Evolutionary conservation across 441 rosid species (phyloP).

Genomic region (Eruca vesicaria): DNA sequence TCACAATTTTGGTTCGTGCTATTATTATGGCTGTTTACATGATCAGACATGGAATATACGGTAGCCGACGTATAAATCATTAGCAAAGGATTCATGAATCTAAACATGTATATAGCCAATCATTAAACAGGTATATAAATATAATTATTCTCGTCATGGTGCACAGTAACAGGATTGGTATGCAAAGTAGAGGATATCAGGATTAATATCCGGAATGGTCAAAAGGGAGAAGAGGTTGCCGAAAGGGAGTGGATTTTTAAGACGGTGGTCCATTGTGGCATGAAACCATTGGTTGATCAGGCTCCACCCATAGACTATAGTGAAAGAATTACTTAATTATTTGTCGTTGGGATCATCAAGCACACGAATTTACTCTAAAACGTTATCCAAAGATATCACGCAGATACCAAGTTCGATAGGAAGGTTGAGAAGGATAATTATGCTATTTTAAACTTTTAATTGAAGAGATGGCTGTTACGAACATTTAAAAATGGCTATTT

Average conservation of each 20-base stretch:
- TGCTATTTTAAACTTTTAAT: too few relatives aligned
- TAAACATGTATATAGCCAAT: slow-evolving; percentile 22
- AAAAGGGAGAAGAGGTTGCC: too few relatives aligned
- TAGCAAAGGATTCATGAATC: slow-evolving; percentile 24
- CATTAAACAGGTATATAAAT: neutral
- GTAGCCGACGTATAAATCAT: slow-evolving; percentile 24
- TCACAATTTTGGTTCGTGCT: neutral
- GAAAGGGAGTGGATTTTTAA: slow-evolving; percentile 1
- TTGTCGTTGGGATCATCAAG: too few relatives aligned
- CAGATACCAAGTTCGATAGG: too few relatives aligned
- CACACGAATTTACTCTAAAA: too few relatives aligned
- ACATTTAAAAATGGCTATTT: too few relatives aligned
- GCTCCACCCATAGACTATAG: too few relatives aligned
- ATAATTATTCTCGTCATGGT: neutral
- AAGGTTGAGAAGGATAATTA: too few relatives aligned
- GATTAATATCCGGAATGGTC: slow-evolving; percentile 14
- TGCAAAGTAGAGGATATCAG: slow-evolving; percentile 10
- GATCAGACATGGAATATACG: slow-evolving; percentile 31
- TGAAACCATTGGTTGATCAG: slow-evolving; percentile 35
- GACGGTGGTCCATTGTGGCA: slow-evolving; percentile 27
- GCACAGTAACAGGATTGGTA: neutral
- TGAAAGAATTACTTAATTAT: too few relatives aligned
- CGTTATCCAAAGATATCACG: too few relatives aligned
- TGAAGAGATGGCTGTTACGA: too few relatives aligned
- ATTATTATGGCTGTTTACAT: slow-evolving; percentile 1